phyloP scores from a whole-genome alignment of 2,329 filamentous ascomycete genomes.

The Chaetomiaceae sp. region DNA sequence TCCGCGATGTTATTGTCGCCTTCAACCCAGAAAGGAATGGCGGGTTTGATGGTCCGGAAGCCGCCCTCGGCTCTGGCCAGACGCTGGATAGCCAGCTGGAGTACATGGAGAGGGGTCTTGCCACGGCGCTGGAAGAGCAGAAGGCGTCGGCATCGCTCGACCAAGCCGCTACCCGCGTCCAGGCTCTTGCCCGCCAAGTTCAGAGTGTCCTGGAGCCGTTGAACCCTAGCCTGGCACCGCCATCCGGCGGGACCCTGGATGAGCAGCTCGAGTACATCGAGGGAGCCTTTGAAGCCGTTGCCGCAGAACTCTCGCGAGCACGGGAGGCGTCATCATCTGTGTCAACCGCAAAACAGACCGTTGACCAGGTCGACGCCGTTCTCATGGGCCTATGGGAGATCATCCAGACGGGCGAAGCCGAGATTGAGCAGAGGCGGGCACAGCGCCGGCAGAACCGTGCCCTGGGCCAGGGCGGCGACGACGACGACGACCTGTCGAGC shows the following conservation, averaged over 20 bases:
- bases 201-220: constrained; percentile 51
- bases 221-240: constrained; percentile 48
- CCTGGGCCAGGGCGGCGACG: constrained; percentile 50
- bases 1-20: constrained; percentile 63
- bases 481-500: constrained; percentile 59
- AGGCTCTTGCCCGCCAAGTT: constrained; percentile 60
- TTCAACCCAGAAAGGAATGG: constrained; percentile 54
- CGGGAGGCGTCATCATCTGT: constrained; percentile 31
- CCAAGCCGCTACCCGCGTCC: constrained; percentile 53
- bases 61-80: constrained; percentile 39
- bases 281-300: constrained; percentile 50
- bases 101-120: constrained; percentile 65
- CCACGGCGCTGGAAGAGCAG: constrained; percentile 56
- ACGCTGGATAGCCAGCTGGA: constrained; percentile 57
- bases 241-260: constrained; percentile 58
- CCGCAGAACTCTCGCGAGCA: constrained; percentile 39
- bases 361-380: constrained; percentile 53
- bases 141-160: constrained; percentile 29
- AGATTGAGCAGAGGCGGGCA: constrained; percentile 50
- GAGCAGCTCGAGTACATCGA: constrained; percentile 68
- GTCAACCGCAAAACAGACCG: constrained; percentile 36
- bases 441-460: constrained; percentile 49
- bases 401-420: constrained; percentile 52
- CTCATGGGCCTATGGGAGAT: constrained; percentile 55
- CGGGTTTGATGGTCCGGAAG: constrained; percentile 40